Percentiles rank a stretch among this genome's conserved stretches.
Evolutionary conservation across 192 early-diverging fungal genomes (phyloP).

Genomic region (Haplosporangium gracile): DNA sequence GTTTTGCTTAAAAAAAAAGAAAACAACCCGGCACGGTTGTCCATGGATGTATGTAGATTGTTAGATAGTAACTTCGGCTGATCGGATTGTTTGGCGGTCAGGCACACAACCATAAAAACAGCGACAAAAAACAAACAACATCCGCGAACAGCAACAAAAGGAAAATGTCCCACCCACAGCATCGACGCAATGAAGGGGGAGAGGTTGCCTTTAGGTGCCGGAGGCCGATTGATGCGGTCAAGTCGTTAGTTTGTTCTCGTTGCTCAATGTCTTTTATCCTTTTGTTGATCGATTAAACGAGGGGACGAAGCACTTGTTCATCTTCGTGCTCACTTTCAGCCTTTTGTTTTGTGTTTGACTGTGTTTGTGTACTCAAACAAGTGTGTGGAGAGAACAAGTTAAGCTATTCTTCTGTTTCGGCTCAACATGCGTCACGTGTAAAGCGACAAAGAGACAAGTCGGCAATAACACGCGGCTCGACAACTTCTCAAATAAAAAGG

Average conservation of each 20-base stretch:
- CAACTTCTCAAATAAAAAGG: not conserved
- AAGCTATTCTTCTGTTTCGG: not conserved
- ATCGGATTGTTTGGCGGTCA: slow-evolving; percentile 8
- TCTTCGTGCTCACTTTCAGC: not conserved
- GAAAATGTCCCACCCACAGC: not conserved
- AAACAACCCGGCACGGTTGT: not conserved
- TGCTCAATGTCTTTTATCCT: not conserved
- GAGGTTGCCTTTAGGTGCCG: not conserved
- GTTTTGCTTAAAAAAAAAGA: not conserved
- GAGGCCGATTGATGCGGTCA: not conserved
- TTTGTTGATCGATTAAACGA: not conserved
- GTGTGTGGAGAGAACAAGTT: not conserved
- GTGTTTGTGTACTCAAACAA: not conserved
- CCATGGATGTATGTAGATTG: not conserved
- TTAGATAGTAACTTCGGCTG: not conserved
- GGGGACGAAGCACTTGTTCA: not conserved
- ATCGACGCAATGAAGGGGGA: not conserved
- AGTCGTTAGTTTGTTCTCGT: not conserved
- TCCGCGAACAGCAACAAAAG: not conserved
- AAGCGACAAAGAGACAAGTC: not conserved
- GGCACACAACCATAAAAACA: not conserved
- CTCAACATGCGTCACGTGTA: slow-evolving; percentile 6
- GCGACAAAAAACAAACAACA: not conserved
- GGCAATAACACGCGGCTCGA: not conserved
- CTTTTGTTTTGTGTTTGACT: not conserved